Percentiles rank a stretch among this genome's conserved stretches.
These are phyloP conservation scores for Syzygium jambos DNA, from an alignment of 345 rosid genomes.

Conservation along the genomic window DNA sequence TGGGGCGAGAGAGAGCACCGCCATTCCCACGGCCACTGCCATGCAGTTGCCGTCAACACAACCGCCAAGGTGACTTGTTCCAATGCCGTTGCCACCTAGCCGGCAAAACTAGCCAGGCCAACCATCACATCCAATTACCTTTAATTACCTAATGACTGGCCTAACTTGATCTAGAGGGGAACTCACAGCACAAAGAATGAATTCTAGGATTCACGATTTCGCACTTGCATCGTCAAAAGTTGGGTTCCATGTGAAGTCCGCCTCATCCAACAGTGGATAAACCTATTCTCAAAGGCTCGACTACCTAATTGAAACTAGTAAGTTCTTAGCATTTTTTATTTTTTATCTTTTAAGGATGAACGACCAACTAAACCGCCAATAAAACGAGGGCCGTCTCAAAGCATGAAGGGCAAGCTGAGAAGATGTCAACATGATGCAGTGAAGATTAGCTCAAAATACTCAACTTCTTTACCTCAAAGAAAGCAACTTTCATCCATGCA, in stretches of 20 bases:
- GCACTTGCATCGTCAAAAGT: neutral
- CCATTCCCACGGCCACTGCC: neutral
- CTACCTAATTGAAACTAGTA: neutral
- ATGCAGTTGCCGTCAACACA: neutral
- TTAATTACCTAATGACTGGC: no score
- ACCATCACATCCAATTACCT: neutral
- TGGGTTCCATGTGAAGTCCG: neutral
- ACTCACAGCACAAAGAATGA: neutral
- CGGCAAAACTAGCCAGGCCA: neutral
- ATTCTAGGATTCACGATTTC: neutral
- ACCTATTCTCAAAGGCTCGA: neutral
- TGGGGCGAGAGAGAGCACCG: neutral
- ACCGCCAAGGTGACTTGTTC: neutral
- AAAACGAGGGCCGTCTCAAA: neutral
- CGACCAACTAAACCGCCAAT: neutral
- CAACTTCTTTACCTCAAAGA: neutral
- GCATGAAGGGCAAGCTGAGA: neutral
- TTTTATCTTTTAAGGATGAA: neutral
- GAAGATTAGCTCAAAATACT: neutral
- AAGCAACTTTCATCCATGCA: neutral
- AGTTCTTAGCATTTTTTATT: neutral
- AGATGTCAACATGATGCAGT: neutral
- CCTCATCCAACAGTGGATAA: neutral
- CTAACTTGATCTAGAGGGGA: neutral
- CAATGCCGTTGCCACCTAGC: neutral